Evolutionary conservation across 2,329 filamentous ascomycete genomes (phyloP).

Genomic region (Diaporthe citri): DNA sequence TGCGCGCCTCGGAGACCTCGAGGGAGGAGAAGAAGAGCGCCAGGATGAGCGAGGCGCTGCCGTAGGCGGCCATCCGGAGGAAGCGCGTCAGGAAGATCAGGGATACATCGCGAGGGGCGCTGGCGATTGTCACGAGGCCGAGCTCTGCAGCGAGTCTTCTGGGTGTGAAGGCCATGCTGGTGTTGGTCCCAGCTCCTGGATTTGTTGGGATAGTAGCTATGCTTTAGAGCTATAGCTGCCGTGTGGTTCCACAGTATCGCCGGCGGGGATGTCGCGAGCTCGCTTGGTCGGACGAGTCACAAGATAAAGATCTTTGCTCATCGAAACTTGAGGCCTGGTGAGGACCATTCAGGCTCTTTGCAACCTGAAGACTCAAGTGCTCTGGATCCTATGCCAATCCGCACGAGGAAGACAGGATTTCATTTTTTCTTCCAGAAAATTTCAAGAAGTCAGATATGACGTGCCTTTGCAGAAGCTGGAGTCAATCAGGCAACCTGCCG

Average conservation of each 20-base stretch:
- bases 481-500: neutral
- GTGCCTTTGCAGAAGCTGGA: neutral
- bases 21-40: slow-evolving; percentile 67
- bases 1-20: slow-evolving; percentile 61
- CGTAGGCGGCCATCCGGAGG: slow-evolving; percentile 74
- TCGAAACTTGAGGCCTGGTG: neutral
- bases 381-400: neutral
- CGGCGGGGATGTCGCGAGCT: neutral
- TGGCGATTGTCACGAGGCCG: slow-evolving; percentile 58
- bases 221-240: neutral
- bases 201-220: neutral
- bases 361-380: neutral
- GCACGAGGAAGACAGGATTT: neutral
- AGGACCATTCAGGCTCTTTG: neutral
- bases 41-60: slow-evolving; percentile 68
- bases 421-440: neutral
- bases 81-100: slow-evolving; percentile 71
- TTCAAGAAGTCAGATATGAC: neutral
- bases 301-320: neutral
- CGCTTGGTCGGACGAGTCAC: neutral
- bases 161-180: slow-evolving; percentile 31
- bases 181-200: neutral
- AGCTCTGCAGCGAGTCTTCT: slow-evolving; percentile 51
- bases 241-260: neutral
- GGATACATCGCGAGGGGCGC: slow-evolving; percentile 63